Evolutionary conservation across 73 alveolate species (phyloP).

Genomic region (Paraurostyla sp.): DNA sequence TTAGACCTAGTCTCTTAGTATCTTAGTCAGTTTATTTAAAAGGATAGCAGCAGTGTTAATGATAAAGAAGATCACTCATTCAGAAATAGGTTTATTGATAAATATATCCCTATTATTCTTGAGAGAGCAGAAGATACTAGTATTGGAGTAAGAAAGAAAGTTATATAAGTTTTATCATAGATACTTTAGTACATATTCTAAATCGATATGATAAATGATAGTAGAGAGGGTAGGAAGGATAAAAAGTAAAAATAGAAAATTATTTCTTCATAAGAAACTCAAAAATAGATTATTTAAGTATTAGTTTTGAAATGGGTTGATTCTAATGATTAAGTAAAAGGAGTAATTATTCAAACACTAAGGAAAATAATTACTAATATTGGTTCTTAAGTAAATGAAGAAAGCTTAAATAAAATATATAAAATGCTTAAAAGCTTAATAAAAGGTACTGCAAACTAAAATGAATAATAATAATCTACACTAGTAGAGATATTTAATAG

Average conservation of each 20-base stretch:
- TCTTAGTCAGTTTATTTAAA: background rate
- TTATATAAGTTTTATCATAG: background rate
- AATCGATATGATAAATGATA: background rate
- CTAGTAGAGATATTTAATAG: too few species aligned
- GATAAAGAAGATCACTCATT: background rate
- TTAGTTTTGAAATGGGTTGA: conserved; percentile 9
- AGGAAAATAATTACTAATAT: background rate
- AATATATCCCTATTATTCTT: background rate
- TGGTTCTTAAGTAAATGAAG: background rate
- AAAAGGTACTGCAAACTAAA: background rate
- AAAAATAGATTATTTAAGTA: background rate
- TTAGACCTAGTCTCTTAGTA: background rate
- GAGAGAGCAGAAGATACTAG: conserved; percentile 8
- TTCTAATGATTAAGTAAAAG: conserved; percentile 1
- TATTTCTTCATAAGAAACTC: too few species aligned
- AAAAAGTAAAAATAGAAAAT: too few species aligned
- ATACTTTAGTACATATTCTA: background rate
- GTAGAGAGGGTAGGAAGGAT: too few species aligned
- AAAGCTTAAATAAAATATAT: background rate
- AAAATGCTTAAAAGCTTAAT: background rate
- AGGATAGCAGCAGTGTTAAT: background rate
- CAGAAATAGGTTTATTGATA: background rate
- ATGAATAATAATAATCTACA: background rate
- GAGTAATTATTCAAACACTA: background rate
- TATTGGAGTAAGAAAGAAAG: background rate